A percentile compares a stretch with the other conserved stretches of the same genome.
These are phyloP conservation scores for Posidonia oceanica DNA, from an alignment of 116 monocot genomes.

Conservation along the genomic window DNA sequence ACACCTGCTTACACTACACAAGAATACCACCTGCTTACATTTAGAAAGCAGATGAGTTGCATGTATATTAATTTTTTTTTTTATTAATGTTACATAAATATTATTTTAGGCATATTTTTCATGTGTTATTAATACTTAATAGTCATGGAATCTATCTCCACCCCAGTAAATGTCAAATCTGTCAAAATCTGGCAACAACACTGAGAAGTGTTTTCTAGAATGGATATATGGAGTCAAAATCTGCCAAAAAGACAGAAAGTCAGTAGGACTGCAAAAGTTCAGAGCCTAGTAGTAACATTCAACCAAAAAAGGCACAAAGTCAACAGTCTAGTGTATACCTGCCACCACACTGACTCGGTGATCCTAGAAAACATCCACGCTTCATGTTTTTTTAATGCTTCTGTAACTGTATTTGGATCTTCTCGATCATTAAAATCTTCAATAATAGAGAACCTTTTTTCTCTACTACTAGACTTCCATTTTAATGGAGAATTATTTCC, in stretches of 20 bases:
- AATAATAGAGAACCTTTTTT: conserved; percentile 16
- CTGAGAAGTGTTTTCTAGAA: conserved; percentile 9
- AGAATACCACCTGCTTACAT: too few species aligned
- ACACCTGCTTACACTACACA: too few species aligned
- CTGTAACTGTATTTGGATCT: conserved; percentile 32
- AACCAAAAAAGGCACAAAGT: neutral
- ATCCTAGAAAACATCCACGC: conserved; percentile 83
- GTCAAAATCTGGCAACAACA: too few species aligned
- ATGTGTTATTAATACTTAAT: too few species aligned
- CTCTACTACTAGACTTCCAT: conserved; percentile 55
- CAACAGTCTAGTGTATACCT: conserved; percentile 28
- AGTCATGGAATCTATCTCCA: too few species aligned
- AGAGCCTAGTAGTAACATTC: neutral
- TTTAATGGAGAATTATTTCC: conserved; percentile 35
- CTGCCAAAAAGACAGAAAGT: conserved; percentile 18
- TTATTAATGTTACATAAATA: too few species aligned
- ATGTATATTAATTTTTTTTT: too few species aligned
- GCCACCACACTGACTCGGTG: conserved; percentile 90
- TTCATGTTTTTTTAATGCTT: conserved; percentile 64
- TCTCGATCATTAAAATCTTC: conserved; percentile 54
- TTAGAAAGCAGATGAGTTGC: too few species aligned
- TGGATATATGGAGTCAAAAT: conserved; percentile 79
- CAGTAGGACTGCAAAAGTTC: neutral
- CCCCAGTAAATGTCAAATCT: too few species aligned
- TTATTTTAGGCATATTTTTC: too few species aligned